Conservation (phyloP, 306 rosid species). For the Boehmeria nivea region DNA sequence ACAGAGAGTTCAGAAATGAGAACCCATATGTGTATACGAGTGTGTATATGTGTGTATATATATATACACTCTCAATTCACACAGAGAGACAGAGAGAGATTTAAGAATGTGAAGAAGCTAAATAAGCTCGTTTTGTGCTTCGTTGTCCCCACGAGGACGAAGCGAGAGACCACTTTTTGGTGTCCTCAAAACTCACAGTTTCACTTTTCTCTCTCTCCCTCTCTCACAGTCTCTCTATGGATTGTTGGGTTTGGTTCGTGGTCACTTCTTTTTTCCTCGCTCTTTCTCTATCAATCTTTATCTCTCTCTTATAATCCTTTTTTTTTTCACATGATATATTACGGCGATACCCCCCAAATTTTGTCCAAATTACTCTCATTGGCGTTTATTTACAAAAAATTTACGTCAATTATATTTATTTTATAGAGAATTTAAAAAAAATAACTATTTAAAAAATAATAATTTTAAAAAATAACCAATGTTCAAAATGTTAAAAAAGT, state of each 20-base stretch:
- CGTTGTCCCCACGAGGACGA: slow-evolving; percentile 24
- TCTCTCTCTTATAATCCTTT: background rate
- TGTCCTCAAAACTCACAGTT: background rate
- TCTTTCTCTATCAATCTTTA: background rate
- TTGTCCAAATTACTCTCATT: too few species aligned
- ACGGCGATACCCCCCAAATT: too few species aligned
- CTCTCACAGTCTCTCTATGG: background rate
- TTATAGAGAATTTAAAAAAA: too few species aligned
- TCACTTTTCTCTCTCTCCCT: background rate
- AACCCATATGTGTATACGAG: background rate
- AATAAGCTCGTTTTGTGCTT: background rate
- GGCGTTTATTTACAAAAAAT: too few species aligned
- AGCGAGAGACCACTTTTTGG: too few species aligned
- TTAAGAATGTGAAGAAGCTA: background rate
- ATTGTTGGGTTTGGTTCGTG: background rate
- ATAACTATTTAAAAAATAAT: too few species aligned
- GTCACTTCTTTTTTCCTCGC: slow-evolving; percentile 2
- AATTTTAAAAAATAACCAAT: too few species aligned
- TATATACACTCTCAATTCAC: background rate
- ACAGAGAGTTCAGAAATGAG: background rate
- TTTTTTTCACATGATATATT: background rate
- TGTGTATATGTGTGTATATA: background rate
- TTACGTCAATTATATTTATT: too few species aligned
- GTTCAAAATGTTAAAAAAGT: too few species aligned
- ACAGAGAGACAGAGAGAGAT: background rate